A percentile compares a stretch with the other conserved stretches of the same genome.
Conservation (phyloP, 164 flowering plant species). For the Vitis riparia region DNA sequence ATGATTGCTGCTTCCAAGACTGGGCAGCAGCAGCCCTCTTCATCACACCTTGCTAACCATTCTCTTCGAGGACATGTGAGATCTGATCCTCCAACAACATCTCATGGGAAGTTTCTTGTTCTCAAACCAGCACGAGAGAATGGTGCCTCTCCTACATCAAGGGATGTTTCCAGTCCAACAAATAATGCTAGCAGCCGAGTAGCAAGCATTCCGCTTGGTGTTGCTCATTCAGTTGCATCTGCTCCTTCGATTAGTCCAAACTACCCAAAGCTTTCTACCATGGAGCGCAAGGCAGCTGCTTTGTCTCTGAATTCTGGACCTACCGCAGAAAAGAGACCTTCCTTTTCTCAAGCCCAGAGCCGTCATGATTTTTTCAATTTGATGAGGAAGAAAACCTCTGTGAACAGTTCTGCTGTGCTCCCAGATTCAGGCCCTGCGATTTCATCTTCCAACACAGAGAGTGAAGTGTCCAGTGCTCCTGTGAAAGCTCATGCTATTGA, state of each 20-base stretch:
- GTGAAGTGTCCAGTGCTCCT: slow-evolving; percentile 28
- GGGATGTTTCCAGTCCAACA: slow-evolving; percentile 52
- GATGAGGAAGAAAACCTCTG: slow-evolving; percentile 65
- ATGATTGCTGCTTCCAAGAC: slow-evolving; percentile 35
- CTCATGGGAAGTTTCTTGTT: slow-evolving; percentile 73
- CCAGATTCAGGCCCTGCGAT: slow-evolving; percentile 35
- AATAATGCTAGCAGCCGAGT: slow-evolving; percentile 32
- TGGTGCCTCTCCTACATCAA: slow-evolving; percentile 43
- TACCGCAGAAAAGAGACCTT: slow-evolving; percentile 52
- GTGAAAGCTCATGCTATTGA: slow-evolving; percentile 31
- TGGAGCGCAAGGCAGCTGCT: slow-evolving; percentile 51
- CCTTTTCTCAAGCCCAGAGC: slow-evolving; percentile 65
- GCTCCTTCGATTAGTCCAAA: slow-evolving; percentile 43
- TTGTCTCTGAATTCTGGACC: slow-evolving; percentile 30
- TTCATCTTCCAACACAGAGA: slow-evolving; percentile 29
- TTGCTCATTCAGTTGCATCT: slow-evolving; percentile 35
- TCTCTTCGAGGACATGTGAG: slow-evolving; percentile 44
- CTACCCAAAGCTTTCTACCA: slow-evolving; percentile 31
- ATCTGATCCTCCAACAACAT: slow-evolving; percentile 52
- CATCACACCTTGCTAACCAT: slow-evolving; percentile 40
- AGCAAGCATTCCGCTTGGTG: slow-evolving; percentile 30
- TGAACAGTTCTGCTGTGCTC: slow-evolving; percentile 23
- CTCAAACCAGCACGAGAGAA: slow-evolving; percentile 76
- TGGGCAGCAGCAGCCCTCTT: slow-evolving; percentile 48
- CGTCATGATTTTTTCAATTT: slow-evolving; percentile 81